phyloP scores from a whole-genome alignment of 345 rosid species.

The Corchorus olitorius region DNA sequence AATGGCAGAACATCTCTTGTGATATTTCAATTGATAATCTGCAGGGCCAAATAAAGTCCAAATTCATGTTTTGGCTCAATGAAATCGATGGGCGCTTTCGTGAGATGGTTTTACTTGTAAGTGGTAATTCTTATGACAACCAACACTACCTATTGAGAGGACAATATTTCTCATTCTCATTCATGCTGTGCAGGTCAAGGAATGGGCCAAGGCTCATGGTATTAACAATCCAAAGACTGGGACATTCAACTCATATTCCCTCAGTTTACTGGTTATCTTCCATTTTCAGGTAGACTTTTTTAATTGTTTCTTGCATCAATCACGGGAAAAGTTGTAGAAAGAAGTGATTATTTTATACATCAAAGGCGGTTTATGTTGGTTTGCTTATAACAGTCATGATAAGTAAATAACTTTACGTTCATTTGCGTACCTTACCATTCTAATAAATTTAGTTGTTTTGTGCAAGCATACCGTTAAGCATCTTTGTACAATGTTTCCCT shows the following conservation, averaged over 20 bases:
- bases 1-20: constrained; percentile 57
- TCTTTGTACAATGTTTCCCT: not conserved
- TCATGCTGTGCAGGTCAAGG: constrained; percentile 68
- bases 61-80: constrained; percentile 74
- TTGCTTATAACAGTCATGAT: not conserved
- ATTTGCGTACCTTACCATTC: not conserved
- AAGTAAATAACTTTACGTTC: not conserved
- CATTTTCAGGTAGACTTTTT: constrained; percentile 75
- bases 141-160: constrained; percentile 8
- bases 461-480: not conserved
- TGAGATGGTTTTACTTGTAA: constrained; percentile 55
- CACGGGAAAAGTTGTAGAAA: not conserved
- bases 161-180: constrained; percentile 6
- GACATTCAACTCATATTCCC: constrained; percentile 78
- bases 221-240: constrained; percentile 75
- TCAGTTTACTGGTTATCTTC: constrained; percentile 81
- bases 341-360: not conserved
- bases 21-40: constrained; percentile 87
- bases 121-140: constrained; percentile 45
- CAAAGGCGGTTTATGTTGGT: not conserved
- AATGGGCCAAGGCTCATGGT: constrained; percentile 90
- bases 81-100: constrained; percentile 85
- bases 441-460: not conserved
- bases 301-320: not conserved
- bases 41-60: constrained; percentile 74